Base-by-base conservation (phyloP, 169 alveolate genomes). In the Babesia gibsoni region DNA sequence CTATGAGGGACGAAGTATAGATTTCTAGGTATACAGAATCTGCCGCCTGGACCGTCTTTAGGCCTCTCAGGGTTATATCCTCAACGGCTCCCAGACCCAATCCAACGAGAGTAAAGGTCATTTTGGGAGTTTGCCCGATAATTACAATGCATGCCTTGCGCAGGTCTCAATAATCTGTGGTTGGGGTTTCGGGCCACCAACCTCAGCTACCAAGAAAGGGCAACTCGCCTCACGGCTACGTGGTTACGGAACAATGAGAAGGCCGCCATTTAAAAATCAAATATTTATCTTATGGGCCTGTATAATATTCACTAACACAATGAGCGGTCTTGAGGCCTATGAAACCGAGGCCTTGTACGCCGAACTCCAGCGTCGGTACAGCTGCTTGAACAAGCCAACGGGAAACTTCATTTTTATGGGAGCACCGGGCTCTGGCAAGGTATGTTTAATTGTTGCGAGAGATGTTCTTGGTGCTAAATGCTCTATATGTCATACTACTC, bases 31-130 rank as follows among this genome's bases (percentile, higher is more conserved):
- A 95, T 8, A 95, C 88, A 27, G 75, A 77, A 32, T 90, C 94
- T 41, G 96, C 94, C 23, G 80, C 70, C 73, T 92, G 83, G 16
- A 94, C 82, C 35, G 93, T 89, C 72, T 94, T 96, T 52, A 90
- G 78, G 9, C 98, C 98, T 61, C 92, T 93, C 3, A 96, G 68
- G 1, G 98, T 93, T 30, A 96, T 92, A 59, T 95, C 98, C 68
- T 90, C 89, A 72, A 91, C 97, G 74, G 92, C 96, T 30, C 96
- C 95, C 46, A 96, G 83, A 4, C 99, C 99, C 41, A 94, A 73
- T 29, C 99, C 99, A 53, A 96, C 92, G 43, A 96, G 84, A 69
- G 91, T 92, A 53, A 96, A 79, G 27, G 92, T 97, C 99, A 96
- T 96, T 14, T 16, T 72, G 3, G 12, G 43, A 12, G 27, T 22